These are phyloP conservation scores for Lactifluus echinatus DNA, from an alignment of 768 basidiomycete species.

Conservation along the genomic window DNA sequence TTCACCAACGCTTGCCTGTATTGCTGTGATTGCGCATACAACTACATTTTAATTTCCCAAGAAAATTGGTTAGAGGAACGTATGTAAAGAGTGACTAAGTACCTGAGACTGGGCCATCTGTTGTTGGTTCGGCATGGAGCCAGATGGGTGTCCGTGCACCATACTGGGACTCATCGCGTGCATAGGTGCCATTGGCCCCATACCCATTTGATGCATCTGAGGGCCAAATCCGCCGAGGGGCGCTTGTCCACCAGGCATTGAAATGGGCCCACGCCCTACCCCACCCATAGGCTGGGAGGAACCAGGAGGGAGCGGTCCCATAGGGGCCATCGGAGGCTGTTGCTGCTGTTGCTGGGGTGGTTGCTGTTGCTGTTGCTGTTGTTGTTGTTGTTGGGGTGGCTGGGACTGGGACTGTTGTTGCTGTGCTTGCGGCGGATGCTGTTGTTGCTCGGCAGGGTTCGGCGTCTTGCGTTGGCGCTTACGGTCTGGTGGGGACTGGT, in stretches of 20 bases:
- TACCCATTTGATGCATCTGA: constrained; percentile 11
- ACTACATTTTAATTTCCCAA: not conserved
- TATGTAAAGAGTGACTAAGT: not conserved
- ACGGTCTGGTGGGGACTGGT: constrained; percentile 28
- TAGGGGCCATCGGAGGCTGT: constrained; percentile 32
- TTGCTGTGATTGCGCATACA: constrained; percentile 1
- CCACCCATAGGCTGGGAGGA: constrained; percentile 25
- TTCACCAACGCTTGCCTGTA: constrained; percentile 7
- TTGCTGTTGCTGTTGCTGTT: constrained; percentile 35
- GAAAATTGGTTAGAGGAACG: not conserved
- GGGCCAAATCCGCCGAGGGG: constrained; percentile 12
- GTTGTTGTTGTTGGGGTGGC: constrained; percentile 25
- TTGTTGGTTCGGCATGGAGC: constrained; percentile 4
- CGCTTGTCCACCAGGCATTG: constrained; percentile 32
- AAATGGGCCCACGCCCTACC: constrained; percentile 29
- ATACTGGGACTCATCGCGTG: constrained; percentile 13
- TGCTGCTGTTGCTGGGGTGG: constrained; percentile 45
- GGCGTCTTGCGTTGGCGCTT: constrained; percentile 30
- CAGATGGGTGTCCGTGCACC: not conserved
- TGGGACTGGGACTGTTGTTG: constrained; percentile 10
- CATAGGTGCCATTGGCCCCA: constrained; percentile 9
- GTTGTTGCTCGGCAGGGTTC: constrained; percentile 22
- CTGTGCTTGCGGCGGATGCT: constrained; percentile 27
- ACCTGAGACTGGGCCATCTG: constrained; percentile 7
- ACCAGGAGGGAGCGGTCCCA: constrained; percentile 30